Evolutionary conservation across 345 rosid species (phyloP).

Genomic region (Euphorbia lathyris): DNA sequence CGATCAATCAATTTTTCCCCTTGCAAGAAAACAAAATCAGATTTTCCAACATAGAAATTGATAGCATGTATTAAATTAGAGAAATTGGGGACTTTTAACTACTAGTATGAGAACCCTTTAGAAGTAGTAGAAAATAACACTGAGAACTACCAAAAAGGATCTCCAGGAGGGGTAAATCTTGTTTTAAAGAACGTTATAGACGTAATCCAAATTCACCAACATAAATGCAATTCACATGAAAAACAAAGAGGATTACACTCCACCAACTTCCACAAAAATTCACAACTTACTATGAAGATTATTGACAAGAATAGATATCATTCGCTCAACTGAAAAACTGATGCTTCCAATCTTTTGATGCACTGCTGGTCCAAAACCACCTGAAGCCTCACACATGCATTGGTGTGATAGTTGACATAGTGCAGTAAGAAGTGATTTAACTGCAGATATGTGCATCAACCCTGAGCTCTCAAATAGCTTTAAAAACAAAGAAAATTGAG

Average conservation of each 20-base stretch:
- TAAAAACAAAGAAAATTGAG: slow-evolving; percentile 33
- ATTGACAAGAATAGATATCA: slow-evolving; percentile 86
- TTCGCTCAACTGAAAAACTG: slow-evolving; percentile 87
- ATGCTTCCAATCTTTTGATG: slow-evolving; percentile 77
- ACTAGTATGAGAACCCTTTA: not conserved
- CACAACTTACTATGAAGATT: slow-evolving; percentile 87
- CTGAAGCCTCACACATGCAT: slow-evolving; percentile 69
- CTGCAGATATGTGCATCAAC: slow-evolving; percentile 91
- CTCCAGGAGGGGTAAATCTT: not conserved
- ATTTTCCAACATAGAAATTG: not conserved
- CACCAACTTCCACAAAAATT: slow-evolving; percentile 12
- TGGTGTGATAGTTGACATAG: slow-evolving; percentile 79
- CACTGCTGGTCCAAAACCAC: slow-evolving; percentile 65
- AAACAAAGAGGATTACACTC: not conserved
- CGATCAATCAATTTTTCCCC: too few relatives aligned
- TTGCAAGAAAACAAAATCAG: not conserved
- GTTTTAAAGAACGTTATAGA: not conserved
- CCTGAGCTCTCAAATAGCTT: slow-evolving; percentile 99
- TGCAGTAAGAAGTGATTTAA: slow-evolving; percentile 92
- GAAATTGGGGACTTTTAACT: not conserved
- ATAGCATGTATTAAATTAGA: not conserved
- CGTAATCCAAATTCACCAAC: not conserved
- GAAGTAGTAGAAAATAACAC: not conserved
- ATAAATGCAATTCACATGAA: not conserved
- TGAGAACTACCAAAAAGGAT: not conserved